Percentiles rank a stretch among this genome's conserved stretches.
These are phyloP conservation scores for Rutstroemia sp. DNA, from an alignment of 2,329 filamentous ascomycete species.

Conservation along the genomic window DNA sequence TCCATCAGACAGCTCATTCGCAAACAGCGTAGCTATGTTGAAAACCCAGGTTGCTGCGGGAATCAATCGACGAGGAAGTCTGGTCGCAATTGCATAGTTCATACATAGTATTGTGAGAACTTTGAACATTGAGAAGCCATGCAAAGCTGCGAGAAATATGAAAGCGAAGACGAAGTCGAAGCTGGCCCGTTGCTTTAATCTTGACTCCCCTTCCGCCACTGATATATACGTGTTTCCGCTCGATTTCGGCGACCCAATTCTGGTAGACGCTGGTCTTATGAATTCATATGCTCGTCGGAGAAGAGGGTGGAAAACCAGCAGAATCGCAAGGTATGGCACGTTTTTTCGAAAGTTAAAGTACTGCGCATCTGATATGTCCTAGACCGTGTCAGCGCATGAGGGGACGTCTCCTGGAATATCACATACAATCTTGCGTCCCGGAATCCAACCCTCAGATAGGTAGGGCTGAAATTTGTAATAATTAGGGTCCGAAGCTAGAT, in stretches of 20 bases:
- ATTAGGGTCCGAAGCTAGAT: slow-evolving; percentile 67
- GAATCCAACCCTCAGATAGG: slow-evolving; percentile 82
- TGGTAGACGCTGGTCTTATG: slow-evolving; percentile 19
- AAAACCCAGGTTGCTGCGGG: slow-evolving; percentile 81
- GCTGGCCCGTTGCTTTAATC: slow-evolving; percentile 61
- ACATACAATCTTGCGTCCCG: slow-evolving; percentile 77
- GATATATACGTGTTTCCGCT: slow-evolving; percentile 32
- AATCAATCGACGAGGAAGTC: slow-evolving; percentile 61
- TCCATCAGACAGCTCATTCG: slow-evolving; percentile 77
- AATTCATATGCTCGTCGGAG: slow-evolving; percentile 65
- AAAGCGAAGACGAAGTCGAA: slow-evolving; percentile 82
- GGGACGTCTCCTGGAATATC: not conserved
- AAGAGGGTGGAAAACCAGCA: slow-evolving; percentile 73
- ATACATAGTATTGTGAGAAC: slow-evolving; percentile 70
- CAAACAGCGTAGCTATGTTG: slow-evolving; percentile 78
- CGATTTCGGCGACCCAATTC: slow-evolving; percentile 22
- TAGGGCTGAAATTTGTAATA: slow-evolving; percentile 66
- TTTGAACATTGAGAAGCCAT: slow-evolving; percentile 81
- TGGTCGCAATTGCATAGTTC: slow-evolving; percentile 75
- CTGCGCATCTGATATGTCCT: slow-evolving; percentile 87
- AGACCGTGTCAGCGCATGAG: slow-evolving; percentile 12
- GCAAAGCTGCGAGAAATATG: slow-evolving; percentile 69
- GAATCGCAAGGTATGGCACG: slow-evolving; percentile 67
- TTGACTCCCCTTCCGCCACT: slow-evolving; percentile 40
- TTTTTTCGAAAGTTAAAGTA: slow-evolving; percentile 82